Percentiles rank a stretch among this genome's conserved stretches.
These are phyloP conservation scores for Starmerella cellae DNA, from an alignment of 805 yeast species.

Conservation along the genomic window DNA sequence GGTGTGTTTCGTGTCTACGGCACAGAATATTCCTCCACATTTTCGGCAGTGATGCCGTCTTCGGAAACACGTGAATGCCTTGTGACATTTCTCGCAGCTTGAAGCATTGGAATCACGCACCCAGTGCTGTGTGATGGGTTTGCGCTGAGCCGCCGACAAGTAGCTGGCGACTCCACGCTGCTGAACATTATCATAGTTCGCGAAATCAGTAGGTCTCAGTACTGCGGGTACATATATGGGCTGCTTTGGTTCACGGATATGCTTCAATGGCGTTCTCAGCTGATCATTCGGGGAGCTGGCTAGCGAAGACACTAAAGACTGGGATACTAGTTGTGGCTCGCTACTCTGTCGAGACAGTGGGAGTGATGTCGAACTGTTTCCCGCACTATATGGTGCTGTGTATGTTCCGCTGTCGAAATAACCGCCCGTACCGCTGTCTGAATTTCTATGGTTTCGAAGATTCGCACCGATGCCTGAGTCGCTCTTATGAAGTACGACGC, in stretches of 20 bases:
- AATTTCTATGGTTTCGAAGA: background rate
- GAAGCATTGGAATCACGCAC: slow-evolving; percentile 52
- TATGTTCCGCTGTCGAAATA: background rate
- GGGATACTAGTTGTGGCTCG: slow-evolving; percentile 1
- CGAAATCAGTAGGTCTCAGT: slow-evolving; percentile 36
- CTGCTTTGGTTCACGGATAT: slow-evolving; percentile 65
- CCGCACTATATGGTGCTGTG: background rate
- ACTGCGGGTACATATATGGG: slow-evolving; percentile 91
- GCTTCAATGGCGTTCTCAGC: slow-evolving; percentile 35
- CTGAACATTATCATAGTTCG: slow-evolving; percentile 18
- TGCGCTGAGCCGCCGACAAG: slow-evolving; percentile 19
- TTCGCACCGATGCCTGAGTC: slow-evolving; percentile 9
- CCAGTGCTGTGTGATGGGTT: slow-evolving; percentile 31
- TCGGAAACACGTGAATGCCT: slow-evolving; percentile 61
- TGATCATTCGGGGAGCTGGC: slow-evolving; percentile 13
- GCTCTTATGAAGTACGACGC: slow-evolving; percentile 18
- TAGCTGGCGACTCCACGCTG: slow-evolving; percentile 9
- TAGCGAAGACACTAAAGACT: slow-evolving; percentile 4
- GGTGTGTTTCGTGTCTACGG: slow-evolving; percentile 47
- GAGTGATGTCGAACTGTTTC: background rate
- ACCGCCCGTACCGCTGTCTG: slow-evolving; percentile 1
- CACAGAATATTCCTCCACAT: slow-evolving; percentile 72
- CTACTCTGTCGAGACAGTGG: background rate
- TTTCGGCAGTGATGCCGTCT: slow-evolving; percentile 74
- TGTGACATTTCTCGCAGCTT: slow-evolving; percentile 56